Evolutionary conservation across 805 yeast species (phyloP).

Genomic region (Starmerella scarabaei): DNA sequence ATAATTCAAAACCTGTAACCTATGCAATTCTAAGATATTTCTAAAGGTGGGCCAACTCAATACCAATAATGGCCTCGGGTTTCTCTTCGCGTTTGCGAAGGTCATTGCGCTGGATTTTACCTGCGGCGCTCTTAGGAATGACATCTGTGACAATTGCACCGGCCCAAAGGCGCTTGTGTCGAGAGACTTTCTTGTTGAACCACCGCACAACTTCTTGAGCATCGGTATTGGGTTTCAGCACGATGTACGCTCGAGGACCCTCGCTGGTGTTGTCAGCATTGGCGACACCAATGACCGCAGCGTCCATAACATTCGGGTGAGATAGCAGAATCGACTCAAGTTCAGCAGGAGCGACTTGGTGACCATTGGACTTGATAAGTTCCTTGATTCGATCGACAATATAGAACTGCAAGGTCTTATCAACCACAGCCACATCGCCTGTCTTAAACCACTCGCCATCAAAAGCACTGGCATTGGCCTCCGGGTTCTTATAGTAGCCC

Average conservation of each 20-base stretch:
- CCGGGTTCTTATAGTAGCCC: conserved; percentile 38
- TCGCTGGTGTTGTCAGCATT: conserved; percentile 72
- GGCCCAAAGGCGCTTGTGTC: conserved; percentile 31
- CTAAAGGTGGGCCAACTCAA: conserved; percentile 14
- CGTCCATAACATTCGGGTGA: conserved; percentile 66
- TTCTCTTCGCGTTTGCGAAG: conserved; percentile 44
- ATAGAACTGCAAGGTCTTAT: conserved; percentile 29
- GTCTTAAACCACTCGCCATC: conserved; percentile 45
- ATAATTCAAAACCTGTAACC: too few relatives aligned
- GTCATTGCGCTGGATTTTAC: conserved; percentile 86
- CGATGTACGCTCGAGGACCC: conserved; percentile 31
- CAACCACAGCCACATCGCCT: conserved; percentile 41
- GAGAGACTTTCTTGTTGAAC: conserved; percentile 29
- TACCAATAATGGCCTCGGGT: conserved; percentile 15
- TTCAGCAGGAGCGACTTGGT: conserved; percentile 89
- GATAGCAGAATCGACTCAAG: conserved; percentile 72
- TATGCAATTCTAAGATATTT: too few relatives aligned
- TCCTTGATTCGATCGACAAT: conserved; percentile 55
- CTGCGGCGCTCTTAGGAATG: conserved; percentile 88
- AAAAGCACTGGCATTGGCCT: conserved; percentile 36
- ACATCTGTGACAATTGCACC: conserved; percentile 58
- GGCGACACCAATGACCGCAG: conserved; percentile 71
- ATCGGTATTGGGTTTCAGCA: conserved; percentile 18
- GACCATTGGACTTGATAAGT: conserved; percentile 59
- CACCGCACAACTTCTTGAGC: conserved; percentile 23